Base-by-base conservation (phyloP, 139 green algal genomes). In the Closterium sp. region DNA sequence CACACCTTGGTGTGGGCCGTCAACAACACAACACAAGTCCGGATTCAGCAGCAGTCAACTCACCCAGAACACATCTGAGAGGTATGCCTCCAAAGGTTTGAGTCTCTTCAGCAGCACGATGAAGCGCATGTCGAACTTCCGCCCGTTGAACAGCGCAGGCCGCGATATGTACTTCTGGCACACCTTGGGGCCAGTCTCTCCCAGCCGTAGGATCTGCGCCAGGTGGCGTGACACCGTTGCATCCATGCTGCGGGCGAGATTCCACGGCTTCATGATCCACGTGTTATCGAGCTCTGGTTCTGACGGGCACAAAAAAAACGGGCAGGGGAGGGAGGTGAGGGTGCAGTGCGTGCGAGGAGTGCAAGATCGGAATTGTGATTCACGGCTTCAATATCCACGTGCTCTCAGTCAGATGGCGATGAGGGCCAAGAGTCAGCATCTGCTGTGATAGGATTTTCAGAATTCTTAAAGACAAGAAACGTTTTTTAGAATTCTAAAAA, bases 251-350 rank as follows among this genome's bases (percentile, higher is more conserved):
- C 91, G 91, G 3, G 91, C 91, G 43, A 94, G 94, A 32, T 94
- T 94, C 88, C 88, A 92, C 4, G 91, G 91, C 84, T 94, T 94
- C 2, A 94, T 4, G 66, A 94, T 94, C 89, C 91, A 94, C 25
- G 90, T 7, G 83, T 92, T 94, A 33, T 91, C 35, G 2, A 30
- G 23, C 5, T 35, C 85, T 3, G 4, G n/a, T 2, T 55, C 83
- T 33, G 34, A n/a, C n/a, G n/a, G n/a, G n/a, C n/a, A n/a, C n/a
- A n/a, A n/a, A n/a, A n/a, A n/a, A n/a, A n/a, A n/a, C n/a, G n/a
- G n/a, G n/a, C n/a, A 23, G 90, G 8, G 76, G 91, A 4, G 36
- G 36, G 36, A 12, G 36, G 36, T 12, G 36, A 6, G 36, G 19
- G 34, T 2, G 33, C 91, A 88, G 94, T 91, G 19, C 93, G 35